Conservation (phyloP, 208 protist genomes). For the Porcisia hertigi region DNA sequence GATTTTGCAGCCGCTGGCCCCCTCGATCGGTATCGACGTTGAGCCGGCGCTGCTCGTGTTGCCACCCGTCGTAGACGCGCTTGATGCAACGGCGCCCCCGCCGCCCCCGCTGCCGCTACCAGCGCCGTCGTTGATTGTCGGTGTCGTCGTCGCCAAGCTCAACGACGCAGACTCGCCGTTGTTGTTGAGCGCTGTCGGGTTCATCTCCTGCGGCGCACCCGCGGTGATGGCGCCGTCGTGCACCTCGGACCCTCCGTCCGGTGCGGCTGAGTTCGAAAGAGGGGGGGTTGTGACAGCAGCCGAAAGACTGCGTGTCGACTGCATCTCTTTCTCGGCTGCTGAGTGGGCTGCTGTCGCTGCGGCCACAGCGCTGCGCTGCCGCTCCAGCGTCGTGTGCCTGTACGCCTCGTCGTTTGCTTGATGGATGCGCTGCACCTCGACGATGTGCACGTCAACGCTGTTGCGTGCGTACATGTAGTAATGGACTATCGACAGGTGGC, state of each 20-base stretch:
- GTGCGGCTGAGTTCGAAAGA: neutral
- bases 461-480: slow-evolving; percentile 39
- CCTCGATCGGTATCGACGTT: neutral
- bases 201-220: neutral
- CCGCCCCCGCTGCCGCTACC: neutral
- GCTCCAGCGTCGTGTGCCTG: slow-evolving; percentile 19
- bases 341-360: neutral
- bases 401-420: slow-evolving; percentile 36
- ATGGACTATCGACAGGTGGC: slow-evolving; percentile 31
- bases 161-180: neutral
- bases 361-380: slow-evolving; percentile 14
- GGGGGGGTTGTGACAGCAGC: neutral
- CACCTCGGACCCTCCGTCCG: neutral
- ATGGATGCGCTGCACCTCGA: slow-evolving; percentile 38
- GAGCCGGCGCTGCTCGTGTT: neutral
- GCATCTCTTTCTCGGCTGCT: neutral
- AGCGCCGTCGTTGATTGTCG: neutral
- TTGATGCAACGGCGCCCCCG: neutral
- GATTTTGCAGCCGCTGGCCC: neutral
- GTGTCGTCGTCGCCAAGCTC: neutral
- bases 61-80: neutral
- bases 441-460: slow-evolving; percentile 41
- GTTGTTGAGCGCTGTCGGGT: neutral
- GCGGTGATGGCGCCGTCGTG: neutral
- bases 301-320: neutral